Evolutionary conservation across 257 asterid species (phyloP).

Genomic region (Buddleja alternifolia): DNA sequence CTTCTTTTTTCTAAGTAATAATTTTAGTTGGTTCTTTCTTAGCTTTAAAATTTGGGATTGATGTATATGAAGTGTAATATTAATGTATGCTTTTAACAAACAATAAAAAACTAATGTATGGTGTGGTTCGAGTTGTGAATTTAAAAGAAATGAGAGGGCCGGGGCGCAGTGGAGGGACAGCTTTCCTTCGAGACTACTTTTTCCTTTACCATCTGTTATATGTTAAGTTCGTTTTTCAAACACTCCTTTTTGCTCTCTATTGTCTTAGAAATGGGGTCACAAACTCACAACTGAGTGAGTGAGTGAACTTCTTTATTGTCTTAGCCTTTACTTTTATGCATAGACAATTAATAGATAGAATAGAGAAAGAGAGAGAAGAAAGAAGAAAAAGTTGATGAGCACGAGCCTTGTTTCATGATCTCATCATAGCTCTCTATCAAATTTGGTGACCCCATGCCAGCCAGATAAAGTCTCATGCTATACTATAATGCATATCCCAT

Average conservation of each 20-base stretch:
- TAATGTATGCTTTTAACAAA: too few relatives aligned
- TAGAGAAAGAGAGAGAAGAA: constrained; percentile 8
- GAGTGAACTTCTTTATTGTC: constrained; percentile 36
- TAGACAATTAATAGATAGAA: constrained; percentile 45
- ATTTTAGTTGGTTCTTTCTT: neutral
- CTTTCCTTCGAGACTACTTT: constrained; percentile 35
- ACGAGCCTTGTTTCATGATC: constrained; percentile 77
- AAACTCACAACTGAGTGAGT: constrained; percentile 32
- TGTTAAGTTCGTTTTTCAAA: constrained; percentile 39
- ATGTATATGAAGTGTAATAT: neutral
- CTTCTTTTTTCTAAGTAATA: neutral
- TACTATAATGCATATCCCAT: constrained; percentile 31
- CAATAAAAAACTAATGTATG: too few relatives aligned
- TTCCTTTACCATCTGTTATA: constrained; percentile 48
- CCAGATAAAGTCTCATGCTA: constrained; percentile 36
- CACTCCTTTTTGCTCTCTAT: constrained; percentile 33
- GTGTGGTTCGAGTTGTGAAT: constrained; percentile 23
- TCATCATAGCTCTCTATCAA: constrained; percentile 53
- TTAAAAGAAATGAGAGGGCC: constrained; percentile 35
- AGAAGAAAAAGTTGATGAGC: constrained; percentile 56
- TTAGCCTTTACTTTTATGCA: constrained; percentile 63
- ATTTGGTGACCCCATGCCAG: constrained; percentile 68
- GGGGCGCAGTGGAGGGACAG: constrained; percentile 33
- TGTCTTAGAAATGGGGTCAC: constrained; percentile 44
- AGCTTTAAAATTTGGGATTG: constrained; percentile 2